Conservation (phyloP, 148 eudicot species). For the Pouteria glomerata region DNA sequence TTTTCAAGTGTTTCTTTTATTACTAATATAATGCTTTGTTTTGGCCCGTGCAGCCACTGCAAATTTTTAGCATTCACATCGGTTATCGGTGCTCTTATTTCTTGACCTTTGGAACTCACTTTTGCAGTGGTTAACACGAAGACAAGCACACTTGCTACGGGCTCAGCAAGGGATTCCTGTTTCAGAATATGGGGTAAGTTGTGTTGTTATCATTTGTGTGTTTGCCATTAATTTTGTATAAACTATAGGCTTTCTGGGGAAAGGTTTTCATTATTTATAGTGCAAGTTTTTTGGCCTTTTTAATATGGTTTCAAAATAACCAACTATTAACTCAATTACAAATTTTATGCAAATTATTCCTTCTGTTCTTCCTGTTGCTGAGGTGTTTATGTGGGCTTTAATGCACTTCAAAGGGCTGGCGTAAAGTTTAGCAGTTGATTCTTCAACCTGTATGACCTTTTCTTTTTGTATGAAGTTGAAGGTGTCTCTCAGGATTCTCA, state of each 20-base stretch:
- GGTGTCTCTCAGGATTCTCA: too few relatives aligned
- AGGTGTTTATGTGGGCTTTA: too few relatives aligned
- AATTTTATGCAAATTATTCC: too few relatives aligned
- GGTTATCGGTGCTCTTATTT: background rate
- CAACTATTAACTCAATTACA: too few relatives aligned
- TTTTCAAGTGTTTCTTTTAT: too few relatives aligned
- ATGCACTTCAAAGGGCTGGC: too few relatives aligned
- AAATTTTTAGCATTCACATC: background rate
- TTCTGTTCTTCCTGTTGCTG: too few relatives aligned
- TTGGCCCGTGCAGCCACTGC: conserved; percentile 1
- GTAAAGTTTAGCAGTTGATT: too few relatives aligned
- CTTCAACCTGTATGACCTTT: too few relatives aligned
- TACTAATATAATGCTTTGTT: background rate
- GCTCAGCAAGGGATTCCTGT: conserved; percentile 91
- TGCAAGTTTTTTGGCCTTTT: background rate
- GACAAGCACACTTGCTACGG: conserved; percentile 74
- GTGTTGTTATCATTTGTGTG: background rate
- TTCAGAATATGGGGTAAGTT: conserved; percentile 83
- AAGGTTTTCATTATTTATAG: background rate
- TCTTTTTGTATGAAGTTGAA: too few relatives aligned
- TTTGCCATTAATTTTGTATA: background rate
- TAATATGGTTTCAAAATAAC: too few relatives aligned
- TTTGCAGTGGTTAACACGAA: conserved; percentile 68
- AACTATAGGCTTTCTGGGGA: too few relatives aligned
- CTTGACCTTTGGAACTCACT: background rate